Conservation (phyloP, 2,329 filamentous ascomycete species). For the Nemania sp. region DNA sequence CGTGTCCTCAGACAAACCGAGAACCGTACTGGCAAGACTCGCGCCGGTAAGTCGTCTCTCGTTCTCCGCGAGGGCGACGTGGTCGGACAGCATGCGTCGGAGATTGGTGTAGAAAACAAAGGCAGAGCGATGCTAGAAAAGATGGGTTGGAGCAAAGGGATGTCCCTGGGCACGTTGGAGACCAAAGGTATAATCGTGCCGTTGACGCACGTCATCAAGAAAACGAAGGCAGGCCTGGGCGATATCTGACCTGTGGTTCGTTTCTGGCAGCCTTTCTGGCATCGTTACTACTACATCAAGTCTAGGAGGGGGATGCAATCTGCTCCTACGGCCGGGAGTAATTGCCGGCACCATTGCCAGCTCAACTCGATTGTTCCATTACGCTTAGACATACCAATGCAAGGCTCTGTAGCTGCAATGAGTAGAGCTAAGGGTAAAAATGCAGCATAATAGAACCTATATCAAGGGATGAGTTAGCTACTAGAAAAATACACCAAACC, state of each 20-base stretch:
- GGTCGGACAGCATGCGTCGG: constrained; percentile 82
- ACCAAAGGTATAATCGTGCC: constrained; percentile 90
- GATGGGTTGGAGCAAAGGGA: constrained; percentile 94
- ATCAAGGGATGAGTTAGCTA: too few relatives aligned
- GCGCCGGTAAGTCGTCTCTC: constrained; percentile 45
- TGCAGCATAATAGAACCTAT: too few relatives aligned
- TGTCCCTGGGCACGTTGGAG: constrained; percentile 76
- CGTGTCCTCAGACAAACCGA: constrained; percentile 34
- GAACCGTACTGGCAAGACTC: constrained; percentile 37
- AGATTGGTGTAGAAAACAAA: constrained; percentile 80
- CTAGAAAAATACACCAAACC: too few relatives aligned
- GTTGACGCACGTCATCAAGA: constrained; percentile 85
- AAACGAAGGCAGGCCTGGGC: constrained; percentile 82
- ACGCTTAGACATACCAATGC: background rate
- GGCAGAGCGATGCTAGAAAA: constrained; percentile 90
- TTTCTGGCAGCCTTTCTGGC: background rate
- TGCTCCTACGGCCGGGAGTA: background rate
- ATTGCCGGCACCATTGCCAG: background rate
- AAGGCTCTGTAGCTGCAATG: background rate
- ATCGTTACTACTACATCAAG: background rate
- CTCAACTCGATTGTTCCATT: background rate
- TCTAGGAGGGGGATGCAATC: background rate
- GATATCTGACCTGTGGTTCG: constrained; percentile 37
- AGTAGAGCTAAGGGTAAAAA: too few relatives aligned
- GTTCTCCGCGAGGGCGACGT: constrained; percentile 83